Percentiles rank a stretch among this genome's conserved stretches.
These are phyloP conservation scores for Tetradesmus obliquus DNA, from an alignment of 139 green algal genomes.

Conservation along the genomic window DNA sequence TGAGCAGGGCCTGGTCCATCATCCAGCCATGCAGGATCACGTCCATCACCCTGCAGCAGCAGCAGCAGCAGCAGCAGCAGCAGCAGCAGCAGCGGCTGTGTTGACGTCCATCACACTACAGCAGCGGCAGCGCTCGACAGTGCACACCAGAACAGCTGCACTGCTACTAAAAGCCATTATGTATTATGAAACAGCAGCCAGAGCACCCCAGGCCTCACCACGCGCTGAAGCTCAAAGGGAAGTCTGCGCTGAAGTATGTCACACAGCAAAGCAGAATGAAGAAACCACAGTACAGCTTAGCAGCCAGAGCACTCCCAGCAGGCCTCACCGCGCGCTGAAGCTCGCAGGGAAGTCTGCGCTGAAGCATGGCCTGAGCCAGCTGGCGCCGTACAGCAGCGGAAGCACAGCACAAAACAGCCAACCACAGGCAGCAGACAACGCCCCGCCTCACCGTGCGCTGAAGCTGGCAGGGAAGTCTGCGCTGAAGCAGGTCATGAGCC, in stretches of 20 bases:
- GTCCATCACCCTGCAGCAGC: constrained; percentile 74
- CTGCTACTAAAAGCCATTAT: no score
- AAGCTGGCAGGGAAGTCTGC: constrained; percentile 83
- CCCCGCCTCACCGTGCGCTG: constrained; percentile 53
- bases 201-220: constrained; percentile 39
- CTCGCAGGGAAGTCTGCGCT: constrained; percentile 79
- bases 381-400: constrained; percentile 80
- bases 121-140: background rate
- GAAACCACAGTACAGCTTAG: no score
- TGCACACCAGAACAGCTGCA: no score
- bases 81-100: background rate
- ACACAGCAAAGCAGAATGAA: no score
- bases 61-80: background rate
- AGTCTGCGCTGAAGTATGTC: constrained; percentile 77
- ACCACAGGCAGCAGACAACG: no score
- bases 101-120: background rate
- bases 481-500: constrained; percentile 84
- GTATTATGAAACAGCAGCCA: no score
- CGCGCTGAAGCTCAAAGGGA: constrained; percentile 77
- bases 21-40: constrained; percentile 63
- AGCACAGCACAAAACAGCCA: constrained; percentile 47
- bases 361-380: constrained; percentile 86
- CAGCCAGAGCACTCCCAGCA: no score
- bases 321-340: constrained; percentile 67
- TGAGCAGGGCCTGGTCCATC: constrained; percentile 75